Conservation (phyloP, 2,329 filamentous ascomycete genomes). For the Sclerotinia minor region DNA sequence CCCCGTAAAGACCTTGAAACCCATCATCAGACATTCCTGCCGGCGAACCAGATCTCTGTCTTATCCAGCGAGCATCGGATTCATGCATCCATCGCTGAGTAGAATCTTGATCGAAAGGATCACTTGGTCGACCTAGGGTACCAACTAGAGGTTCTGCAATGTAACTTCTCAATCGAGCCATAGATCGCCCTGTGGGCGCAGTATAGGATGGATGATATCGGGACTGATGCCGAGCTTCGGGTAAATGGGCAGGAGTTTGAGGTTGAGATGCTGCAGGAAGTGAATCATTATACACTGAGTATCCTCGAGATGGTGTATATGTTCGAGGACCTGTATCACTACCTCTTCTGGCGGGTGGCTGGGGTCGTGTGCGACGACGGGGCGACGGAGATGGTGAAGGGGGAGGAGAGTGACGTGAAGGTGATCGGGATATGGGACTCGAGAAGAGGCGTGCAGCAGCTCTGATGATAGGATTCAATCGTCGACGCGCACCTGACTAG, state of each 20-base stretch:
- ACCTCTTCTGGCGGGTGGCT: constrained; percentile 13
- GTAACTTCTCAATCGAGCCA: constrained; percentile 21
- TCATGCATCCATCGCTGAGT: constrained; percentile 9
- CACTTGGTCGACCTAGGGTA: neutral
- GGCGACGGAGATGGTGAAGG: constrained; percentile 31
- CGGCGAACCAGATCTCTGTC: constrained; percentile 40
- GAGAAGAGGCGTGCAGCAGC: constrained; percentile 28
- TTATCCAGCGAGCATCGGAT: neutral
- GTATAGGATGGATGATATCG: constrained; percentile 48
- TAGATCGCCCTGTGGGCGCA: constrained; percentile 42
- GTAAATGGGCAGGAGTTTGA: constrained; percentile 53
- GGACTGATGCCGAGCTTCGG: constrained; percentile 51
- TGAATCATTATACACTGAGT: constrained; percentile 51
- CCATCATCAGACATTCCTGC: constrained; percentile 47
- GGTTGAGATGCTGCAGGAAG: constrained; percentile 49
- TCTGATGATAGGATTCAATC: constrained; percentile 22
- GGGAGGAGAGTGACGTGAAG: constrained; percentile 25
- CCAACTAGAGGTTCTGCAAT: neutral
- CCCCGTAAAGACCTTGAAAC: constrained; percentile 51
- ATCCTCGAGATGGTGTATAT: constrained; percentile 35
- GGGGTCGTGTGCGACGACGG: constrained; percentile 24
- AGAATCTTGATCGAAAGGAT: constrained; percentile 6
- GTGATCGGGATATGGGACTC: constrained; percentile 29
- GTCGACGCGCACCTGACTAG: constrained; percentile 25
- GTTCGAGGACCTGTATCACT: constrained; percentile 17